Conservation (phyloP, 257 asterid genomes). For the Paulownia fortunei region DNA sequence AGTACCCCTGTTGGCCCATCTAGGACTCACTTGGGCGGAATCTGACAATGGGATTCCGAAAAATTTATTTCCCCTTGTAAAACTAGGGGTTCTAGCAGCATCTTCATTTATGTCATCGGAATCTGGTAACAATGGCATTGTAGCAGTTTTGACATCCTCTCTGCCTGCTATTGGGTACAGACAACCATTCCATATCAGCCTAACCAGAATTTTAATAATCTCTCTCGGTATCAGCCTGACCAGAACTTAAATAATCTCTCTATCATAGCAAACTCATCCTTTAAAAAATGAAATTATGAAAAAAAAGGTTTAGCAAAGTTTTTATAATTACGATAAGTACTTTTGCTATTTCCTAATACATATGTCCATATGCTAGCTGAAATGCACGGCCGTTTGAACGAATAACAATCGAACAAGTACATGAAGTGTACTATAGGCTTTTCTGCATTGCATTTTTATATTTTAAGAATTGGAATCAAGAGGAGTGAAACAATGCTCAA, state of each 20-base stretch:
- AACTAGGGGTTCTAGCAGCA: slow-evolving; percentile 48
- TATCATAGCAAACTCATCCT: background rate
- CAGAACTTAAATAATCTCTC: background rate
- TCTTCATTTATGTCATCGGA: slow-evolving; percentile 56
- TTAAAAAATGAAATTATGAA: background rate
- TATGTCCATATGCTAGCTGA: background rate
- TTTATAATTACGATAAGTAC: background rate
- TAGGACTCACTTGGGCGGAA: slow-evolving; percentile 66
- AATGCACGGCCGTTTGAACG: background rate
- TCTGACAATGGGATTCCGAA: slow-evolving; percentile 70
- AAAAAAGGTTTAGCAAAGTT: background rate
- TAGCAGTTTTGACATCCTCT: slow-evolving; percentile 45
- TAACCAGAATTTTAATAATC: background rate
- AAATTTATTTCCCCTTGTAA: slow-evolving; percentile 52
- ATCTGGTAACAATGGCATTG: slow-evolving; percentile 44
- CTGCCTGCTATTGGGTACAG: slow-evolving; percentile 29
- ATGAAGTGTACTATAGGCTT: background rate
- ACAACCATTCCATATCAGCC: background rate
- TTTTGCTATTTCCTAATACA: background rate
- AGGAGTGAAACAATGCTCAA: no score
- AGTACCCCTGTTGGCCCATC: slow-evolving; percentile 38
- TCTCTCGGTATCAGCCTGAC: background rate
- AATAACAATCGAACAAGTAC: background rate
- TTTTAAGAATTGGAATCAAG: no score
- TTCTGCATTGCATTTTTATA: no score